Percentiles rank a stretch among this genome's conserved stretches.
Conservation (phyloP, 2,329 filamentous ascomycete species). For the Pleomassaria siparia region DNA sequence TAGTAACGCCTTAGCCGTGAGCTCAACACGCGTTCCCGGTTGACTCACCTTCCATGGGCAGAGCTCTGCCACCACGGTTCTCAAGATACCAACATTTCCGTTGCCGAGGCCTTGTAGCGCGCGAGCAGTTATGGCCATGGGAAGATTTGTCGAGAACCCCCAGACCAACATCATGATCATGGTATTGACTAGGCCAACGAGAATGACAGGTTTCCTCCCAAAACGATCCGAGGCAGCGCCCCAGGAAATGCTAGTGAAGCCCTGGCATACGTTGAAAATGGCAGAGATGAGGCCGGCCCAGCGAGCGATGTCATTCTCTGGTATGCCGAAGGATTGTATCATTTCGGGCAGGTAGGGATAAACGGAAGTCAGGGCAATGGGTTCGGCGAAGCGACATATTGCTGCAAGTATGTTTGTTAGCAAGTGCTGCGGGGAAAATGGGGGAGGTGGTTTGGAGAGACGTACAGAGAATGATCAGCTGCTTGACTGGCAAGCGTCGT, state of each 20-base stretch:
- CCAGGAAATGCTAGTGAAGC: slow-evolving; percentile 85
- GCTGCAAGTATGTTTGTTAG: slow-evolving; percentile 55
- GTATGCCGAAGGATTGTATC: slow-evolving; percentile 44
- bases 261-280: slow-evolving; percentile 75
- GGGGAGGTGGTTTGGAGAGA: not conserved
- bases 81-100: slow-evolving; percentile 81
- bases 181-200: slow-evolving; percentile 72
- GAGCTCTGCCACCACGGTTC: slow-evolving; percentile 91
- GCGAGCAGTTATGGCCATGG: slow-evolving; percentile 77
- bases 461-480: slow-evolving; percentile 44
- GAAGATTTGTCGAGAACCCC: slow-evolving; percentile 77
- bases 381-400: slow-evolving; percentile 89
- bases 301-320: slow-evolving; percentile 46
- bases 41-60: slow-evolving; percentile 67
- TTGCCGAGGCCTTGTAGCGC: slow-evolving; percentile 81
- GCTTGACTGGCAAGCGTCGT: slow-evolving; percentile 42
- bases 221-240: slow-evolving; percentile 78
- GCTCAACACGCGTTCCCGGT: not conserved
- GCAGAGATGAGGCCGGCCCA: slow-evolving; percentile 89
- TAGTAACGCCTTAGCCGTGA: slow-evolving; percentile 7
- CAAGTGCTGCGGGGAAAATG: slow-evolving; percentile 6
- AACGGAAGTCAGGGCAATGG: slow-evolving; percentile 89
- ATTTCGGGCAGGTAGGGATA: slow-evolving; percentile 82
- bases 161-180: slow-evolving; percentile 81
- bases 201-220: slow-evolving; percentile 81